Conservation (phyloP, 2,329 filamentous ascomycete genomes). For the Arachnopeziza araneosa region DNA sequence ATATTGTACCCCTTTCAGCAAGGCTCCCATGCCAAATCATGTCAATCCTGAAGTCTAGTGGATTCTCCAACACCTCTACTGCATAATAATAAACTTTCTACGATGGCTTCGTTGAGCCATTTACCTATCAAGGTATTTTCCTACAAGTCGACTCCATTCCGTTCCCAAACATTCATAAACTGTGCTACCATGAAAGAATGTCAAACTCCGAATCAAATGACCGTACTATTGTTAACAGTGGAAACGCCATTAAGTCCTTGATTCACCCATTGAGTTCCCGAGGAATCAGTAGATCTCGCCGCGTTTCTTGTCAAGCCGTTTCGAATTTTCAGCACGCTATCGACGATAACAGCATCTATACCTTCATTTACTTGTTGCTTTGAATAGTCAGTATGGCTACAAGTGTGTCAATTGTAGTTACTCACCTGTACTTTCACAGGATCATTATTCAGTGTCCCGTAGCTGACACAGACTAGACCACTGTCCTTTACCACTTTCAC, state of each 20-base stretch:
- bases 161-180: background rate
- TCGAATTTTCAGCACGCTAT: slow-evolving; percentile 86
- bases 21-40: background rate
- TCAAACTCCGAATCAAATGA: background rate
- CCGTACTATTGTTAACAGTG: background rate
- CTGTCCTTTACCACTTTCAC: slow-evolving; percentile 92
- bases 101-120: too few species aligned
- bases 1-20: background rate
- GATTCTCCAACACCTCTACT: too few species aligned
- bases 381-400: slow-evolving; percentile 6
- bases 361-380: slow-evolving; percentile 80
- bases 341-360: slow-evolving; percentile 96
- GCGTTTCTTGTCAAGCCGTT: slow-evolving; percentile 59
- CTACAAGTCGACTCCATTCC: too few species aligned
- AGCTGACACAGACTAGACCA: slow-evolving; percentile 89
- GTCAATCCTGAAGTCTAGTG: too few species aligned
- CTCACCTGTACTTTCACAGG: slow-evolving; percentile 77
- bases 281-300: slow-evolving; percentile 2
- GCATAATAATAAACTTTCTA: too few species aligned
- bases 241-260: background rate
- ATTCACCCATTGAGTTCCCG: background rate
- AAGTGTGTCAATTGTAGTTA: background rate
- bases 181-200: background rate
- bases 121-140: too few species aligned
- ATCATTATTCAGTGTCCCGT: slow-evolving; percentile 88